Percentiles rank a stretch among this genome's conserved stretches.
These are phyloP conservation scores for Escovopsis sp. DNA, from an alignment of 2,329 filamentous ascomycete species.

Conservation along the genomic window DNA sequence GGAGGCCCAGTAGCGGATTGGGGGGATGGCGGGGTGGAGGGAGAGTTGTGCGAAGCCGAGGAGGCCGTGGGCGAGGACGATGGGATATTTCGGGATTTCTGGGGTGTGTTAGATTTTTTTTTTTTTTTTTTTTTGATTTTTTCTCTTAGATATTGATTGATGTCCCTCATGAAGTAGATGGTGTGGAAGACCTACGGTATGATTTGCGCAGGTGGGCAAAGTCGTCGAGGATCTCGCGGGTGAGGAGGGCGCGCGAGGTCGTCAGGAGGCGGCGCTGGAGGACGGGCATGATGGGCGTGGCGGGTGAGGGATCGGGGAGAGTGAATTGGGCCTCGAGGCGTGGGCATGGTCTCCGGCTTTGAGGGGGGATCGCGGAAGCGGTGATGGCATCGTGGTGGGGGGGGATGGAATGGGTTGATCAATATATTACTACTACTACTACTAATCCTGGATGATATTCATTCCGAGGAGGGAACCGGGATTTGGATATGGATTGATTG, in stretches of 20 bases:
- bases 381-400: constrained; percentile 5
- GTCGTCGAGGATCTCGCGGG: constrained; percentile 27
- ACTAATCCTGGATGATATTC: too few species aligned
- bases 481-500: too few species aligned
- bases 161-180: not conserved
- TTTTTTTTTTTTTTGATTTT: too few species aligned
- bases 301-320: too few species aligned
- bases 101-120: too few species aligned
- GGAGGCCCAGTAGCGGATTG: constrained; percentile 50
- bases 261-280: not conserved
- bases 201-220: constrained; percentile 29
- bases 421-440: too few species aligned
- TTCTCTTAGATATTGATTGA: too few species aligned
- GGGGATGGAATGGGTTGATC: not conserved
- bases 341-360: not conserved
- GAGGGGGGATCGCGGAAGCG: not conserved
- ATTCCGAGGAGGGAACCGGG: too few species aligned
- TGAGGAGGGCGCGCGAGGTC: not conserved
- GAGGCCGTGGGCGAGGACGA: constrained; percentile 51
- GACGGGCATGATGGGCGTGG: not conserved
- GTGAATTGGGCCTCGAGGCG: too few species aligned
- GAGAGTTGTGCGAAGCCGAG: constrained; percentile 47
- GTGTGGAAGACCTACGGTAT: constrained; percentile 24
- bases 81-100: constrained; percentile 44
- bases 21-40: constrained; percentile 35